A percentile compares a stretch with the other conserved stretches of the same genome.
phyloP scores from a whole-genome alignment of 352 stramenopile genomes.

The Globisporangium alternatum region DNA sequence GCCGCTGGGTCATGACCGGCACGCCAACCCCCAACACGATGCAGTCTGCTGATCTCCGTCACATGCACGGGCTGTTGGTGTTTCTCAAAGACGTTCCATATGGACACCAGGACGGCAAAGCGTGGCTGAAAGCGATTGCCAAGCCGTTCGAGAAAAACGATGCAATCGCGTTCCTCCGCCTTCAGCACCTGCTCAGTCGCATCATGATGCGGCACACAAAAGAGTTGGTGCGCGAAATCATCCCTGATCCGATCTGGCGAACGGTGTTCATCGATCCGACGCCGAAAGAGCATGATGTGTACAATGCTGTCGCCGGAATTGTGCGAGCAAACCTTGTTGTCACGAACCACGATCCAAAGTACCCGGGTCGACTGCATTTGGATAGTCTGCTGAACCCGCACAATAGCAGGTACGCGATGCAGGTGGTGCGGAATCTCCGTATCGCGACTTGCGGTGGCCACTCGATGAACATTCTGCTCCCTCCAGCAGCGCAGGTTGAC shows the following conservation, averaged over 20 bases:
- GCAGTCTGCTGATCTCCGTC: conserved; percentile 79
- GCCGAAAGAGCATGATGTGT: conserved; percentile 61
- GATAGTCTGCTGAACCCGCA: conserved; percentile 79
- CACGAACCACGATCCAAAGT: conserved; percentile 70
- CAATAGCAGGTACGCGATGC: conserved; percentile 56
- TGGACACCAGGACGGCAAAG: conserved; percentile 65
- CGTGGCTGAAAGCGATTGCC: conserved; percentile 77
- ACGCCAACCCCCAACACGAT: conserved; percentile 92
- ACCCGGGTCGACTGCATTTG: conserved; percentile 47
- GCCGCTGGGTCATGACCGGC: conserved; percentile 97
- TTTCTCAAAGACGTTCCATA: conserved; percentile 91
- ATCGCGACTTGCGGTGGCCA: conserved; percentile 53
- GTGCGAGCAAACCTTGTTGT: conserved; percentile 72
- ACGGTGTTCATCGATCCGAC: conserved; percentile 64
- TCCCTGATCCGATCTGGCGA: conserved; percentile 46
- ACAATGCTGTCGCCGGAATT: conserved; percentile 63
- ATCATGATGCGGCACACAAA: conserved; percentile 97
- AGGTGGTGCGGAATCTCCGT: conserved; percentile 61
- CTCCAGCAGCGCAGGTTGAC: conserved; percentile 39
- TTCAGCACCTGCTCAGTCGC: conserved; percentile 82
- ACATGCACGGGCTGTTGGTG: conserved; percentile 88
- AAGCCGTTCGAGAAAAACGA: conserved; percentile 67
- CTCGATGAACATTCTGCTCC: conserved; percentile 42
- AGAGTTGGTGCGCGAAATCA: conserved; percentile 71
- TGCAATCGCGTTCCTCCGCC: conserved; percentile 53